These are phyloP conservation scores for Heliosperma pusillum DNA, from an alignment of 148 eudicot genomes.

Conservation along the genomic window DNA sequence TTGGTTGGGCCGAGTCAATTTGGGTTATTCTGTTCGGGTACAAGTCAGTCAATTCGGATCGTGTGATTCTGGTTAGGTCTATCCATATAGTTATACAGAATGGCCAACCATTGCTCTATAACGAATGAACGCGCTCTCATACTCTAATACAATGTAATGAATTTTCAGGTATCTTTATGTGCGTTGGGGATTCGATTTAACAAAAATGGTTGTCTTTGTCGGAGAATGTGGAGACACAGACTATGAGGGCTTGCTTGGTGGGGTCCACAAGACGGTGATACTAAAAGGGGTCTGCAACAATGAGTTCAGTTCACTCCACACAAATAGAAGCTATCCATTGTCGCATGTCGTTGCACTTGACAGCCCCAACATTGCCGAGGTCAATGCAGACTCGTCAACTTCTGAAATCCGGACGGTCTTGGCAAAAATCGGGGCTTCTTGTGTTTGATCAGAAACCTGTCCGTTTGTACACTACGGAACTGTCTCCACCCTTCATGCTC, in stretches of 20 bases:
- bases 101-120: too few species aligned
- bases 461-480: neutral
- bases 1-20: too few species aligned
- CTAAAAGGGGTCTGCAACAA: constrained; percentile 62
- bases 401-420: constrained; percentile 48
- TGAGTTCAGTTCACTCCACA: constrained; percentile 46
- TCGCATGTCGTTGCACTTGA: constrained; percentile 63
- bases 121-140: neutral
- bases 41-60: too few species aligned
- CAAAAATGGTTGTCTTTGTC: constrained; percentile 74
- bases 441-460: constrained; percentile 19
- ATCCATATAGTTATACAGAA: too few species aligned
- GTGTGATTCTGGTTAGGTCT: too few species aligned
- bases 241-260: constrained; percentile 84
- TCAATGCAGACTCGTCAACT: constrained; percentile 31
- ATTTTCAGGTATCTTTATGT: constrained; percentile 66
- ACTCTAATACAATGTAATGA: neutral
- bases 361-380: constrained; percentile 61
- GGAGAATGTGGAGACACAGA: constrained; percentile 96
- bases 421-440: constrained; percentile 43
- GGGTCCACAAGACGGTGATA: constrained; percentile 73
- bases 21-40: too few species aligned
- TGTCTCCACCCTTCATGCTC: neutral
- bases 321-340: constrained; percentile 75
- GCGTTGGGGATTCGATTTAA: constrained; percentile 77